Evolutionary conservation across 768 basidiomycete species (phyloP).

Genomic region (Vishniacozyma victoriae): DNA sequence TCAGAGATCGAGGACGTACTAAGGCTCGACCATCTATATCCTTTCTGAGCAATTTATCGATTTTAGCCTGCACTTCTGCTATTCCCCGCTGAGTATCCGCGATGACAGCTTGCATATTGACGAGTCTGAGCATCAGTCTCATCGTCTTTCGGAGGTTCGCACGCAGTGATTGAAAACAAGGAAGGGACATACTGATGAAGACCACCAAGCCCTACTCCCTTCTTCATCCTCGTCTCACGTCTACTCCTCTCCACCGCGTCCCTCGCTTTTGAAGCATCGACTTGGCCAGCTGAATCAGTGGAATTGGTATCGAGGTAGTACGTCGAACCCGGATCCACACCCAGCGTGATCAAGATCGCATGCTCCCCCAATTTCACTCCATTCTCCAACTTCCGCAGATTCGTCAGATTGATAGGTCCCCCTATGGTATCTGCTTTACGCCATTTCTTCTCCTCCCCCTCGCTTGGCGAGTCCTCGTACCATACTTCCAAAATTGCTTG

Average conservation of each 20-base stretch:
- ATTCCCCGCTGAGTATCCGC: slow-evolving; percentile 49
- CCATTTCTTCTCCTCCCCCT: too few species aligned
- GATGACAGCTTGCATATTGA: slow-evolving; percentile 50
- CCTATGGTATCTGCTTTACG: slow-evolving; percentile 5
- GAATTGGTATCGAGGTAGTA: slow-evolving; percentile 15
- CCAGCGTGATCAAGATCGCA: slow-evolving; percentile 30
- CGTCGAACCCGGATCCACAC: slow-evolving; percentile 10
- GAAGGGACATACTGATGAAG: slow-evolving; percentile 54
- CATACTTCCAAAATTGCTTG: slow-evolving; percentile 53
- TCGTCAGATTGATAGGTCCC: slow-evolving; percentile 14
- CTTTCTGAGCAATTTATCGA: slow-evolving; percentile 39
- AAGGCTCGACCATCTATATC: slow-evolving; percentile 52
- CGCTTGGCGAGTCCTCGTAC: slow-evolving; percentile 24
- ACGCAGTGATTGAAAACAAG: background rate
- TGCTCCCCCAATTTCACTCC: slow-evolving; percentile 11
- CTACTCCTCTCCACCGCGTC: slow-evolving; percentile 39
- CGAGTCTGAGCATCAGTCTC: slow-evolving; percentile 42
- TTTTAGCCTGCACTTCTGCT: slow-evolving; percentile 41
- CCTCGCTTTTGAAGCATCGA: slow-evolving; percentile 47
- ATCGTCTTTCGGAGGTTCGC: too few species aligned
- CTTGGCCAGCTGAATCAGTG: slow-evolving; percentile 44
- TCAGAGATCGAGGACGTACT: slow-evolving; percentile 26
- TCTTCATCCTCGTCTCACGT: slow-evolving; percentile 47
- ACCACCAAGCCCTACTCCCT: slow-evolving; percentile 46
- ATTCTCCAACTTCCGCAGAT: slow-evolving; percentile 13